Evolutionary conservation across 257 asterid species (phyloP), one percentile per base, ranked within the genome.

Genomic region (Lantana camara): DNA sequence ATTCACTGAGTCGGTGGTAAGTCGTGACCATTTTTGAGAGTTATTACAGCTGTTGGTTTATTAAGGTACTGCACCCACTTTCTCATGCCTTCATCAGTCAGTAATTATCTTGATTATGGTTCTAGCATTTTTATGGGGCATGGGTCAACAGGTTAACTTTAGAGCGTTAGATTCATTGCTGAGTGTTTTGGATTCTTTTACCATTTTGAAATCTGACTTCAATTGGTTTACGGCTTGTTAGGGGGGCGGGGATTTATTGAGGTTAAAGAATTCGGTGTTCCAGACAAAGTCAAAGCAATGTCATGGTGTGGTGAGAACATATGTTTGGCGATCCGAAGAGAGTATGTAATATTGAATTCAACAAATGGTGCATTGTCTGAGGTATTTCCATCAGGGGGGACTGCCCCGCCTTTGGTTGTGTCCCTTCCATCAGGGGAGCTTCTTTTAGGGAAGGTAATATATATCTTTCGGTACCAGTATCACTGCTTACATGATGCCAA

Each of bases 261-360:
- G 75, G 99, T 94, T 64, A 94, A 86, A 71, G 99, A 94, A 71
- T 84, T 76, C 83, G 84, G 96, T 46, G 92, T 90, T 72, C 95
- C 99, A 20, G 99, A 94, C 72, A 59, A 83, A 9, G 96, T 94
- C 58, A 94, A 88, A 80, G 90, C 97, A 16, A 81, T 94, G 84
- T 83, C 97, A 45, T 94, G 99, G 99, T 90, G 96, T 75, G 96
- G 96, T 58, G 99, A 94, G 73, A 94, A 90, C 74, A 80, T 94
- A 64, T 94, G 99, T 72, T 60, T 94, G 81, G 99, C 96, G 65
- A 75, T 85, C 51, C 78, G 75, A 72, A 90, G 90, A 76, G 99
- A 90, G 75, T 94, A 94, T 77, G 72, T 81, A 63, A 83, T 94
- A 60, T 70, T 94, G 78, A 94, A 90, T 74, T 77, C 95, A 29